phyloP scores from a whole-genome alignment of 495 filamentous ascomycete species.

The Trichocladium uniseriatum region DNA sequence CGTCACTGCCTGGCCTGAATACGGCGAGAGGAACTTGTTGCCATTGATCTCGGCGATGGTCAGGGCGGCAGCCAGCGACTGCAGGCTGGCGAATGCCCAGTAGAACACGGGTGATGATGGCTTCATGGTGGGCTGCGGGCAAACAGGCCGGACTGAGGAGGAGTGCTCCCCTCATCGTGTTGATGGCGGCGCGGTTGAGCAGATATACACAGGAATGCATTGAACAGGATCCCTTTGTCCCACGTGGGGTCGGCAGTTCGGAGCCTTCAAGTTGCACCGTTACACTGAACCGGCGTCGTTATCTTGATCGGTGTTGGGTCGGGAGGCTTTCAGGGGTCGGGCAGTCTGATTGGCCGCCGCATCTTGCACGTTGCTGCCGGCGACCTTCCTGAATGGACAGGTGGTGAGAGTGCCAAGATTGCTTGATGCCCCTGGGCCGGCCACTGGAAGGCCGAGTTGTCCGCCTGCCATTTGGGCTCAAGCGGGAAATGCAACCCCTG shows the following conservation, averaged over 20 bases:
- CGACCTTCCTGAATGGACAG: conserved; percentile 17
- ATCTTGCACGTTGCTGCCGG: conserved; percentile 3
- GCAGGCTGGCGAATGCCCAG: conserved; percentile 17
- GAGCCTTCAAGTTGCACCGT: background rate
- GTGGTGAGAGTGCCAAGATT: conserved; percentile 4
- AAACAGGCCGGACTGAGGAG: background rate
- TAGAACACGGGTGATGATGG: conserved; percentile 7
- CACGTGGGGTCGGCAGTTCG: too few species aligned
- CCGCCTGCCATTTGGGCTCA: conserved; percentile 10
- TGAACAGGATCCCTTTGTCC: too few species aligned
- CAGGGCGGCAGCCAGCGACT: conserved; percentile 30
- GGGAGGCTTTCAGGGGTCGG: conserved; percentile 7
- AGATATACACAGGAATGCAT: too few species aligned
- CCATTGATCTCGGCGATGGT: conserved; percentile 55
- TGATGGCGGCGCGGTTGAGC: too few species aligned
- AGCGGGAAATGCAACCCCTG: background rate
- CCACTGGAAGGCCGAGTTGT: too few species aligned
- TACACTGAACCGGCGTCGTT: background rate
- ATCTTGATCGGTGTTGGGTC: conserved; percentile 1
- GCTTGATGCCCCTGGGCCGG: too few species aligned
- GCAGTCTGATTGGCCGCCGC: conserved; percentile 4
- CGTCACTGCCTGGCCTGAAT: conserved; percentile 40
- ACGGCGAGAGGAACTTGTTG: conserved; percentile 48
- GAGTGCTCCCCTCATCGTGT: too few species aligned
- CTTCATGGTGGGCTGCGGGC: conserved; percentile 11